phyloP scores from a whole-genome alignment of 257 asterid species.

The Solanum pimpinellifolium region DNA sequence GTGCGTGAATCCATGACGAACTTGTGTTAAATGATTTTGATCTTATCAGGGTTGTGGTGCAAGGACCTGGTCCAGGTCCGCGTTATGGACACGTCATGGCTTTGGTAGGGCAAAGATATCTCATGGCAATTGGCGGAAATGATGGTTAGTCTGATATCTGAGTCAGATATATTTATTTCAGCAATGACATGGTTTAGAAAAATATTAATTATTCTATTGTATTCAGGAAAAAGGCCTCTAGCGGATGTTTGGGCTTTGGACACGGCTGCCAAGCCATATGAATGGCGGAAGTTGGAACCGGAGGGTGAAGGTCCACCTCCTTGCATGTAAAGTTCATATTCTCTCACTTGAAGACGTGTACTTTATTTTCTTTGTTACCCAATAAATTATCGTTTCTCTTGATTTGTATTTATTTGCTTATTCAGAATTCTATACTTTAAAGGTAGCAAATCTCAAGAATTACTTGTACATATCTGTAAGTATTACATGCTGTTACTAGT shows the following conservation, averaged over 20 bases:
- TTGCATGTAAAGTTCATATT: conserved; percentile 66
- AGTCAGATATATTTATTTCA: background rate
- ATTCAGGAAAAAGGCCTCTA: conserved; percentile 86
- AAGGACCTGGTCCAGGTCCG: conserved; percentile 99
- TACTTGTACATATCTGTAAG: background rate
- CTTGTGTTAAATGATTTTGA: conserved; percentile 1
- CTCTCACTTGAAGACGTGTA: background rate
- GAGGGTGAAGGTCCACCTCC: conserved; percentile 99
- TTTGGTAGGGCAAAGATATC: conserved; percentile 96
- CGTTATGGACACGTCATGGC: conserved; percentile 99
- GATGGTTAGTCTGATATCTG: conserved; percentile 58
- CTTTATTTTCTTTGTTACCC: background rate
- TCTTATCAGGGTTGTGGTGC: conserved; percentile 78
- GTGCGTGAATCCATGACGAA: background rate
- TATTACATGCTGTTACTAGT: background rate
- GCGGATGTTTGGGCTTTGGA: conserved; percentile 99
- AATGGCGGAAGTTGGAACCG: conserved; percentile 98
- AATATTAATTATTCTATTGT: background rate
- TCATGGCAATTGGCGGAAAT: conserved; percentile 99
- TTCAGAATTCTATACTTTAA: background rate
- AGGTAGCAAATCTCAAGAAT: background rate
- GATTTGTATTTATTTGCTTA: background rate
- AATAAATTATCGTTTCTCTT: background rate
- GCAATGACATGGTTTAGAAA: background rate
- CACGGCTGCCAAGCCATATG: conserved; percentile 99